Conservation (phyloP, 2,329 filamentous ascomycete species). For the Didymella sp. region DNA sequence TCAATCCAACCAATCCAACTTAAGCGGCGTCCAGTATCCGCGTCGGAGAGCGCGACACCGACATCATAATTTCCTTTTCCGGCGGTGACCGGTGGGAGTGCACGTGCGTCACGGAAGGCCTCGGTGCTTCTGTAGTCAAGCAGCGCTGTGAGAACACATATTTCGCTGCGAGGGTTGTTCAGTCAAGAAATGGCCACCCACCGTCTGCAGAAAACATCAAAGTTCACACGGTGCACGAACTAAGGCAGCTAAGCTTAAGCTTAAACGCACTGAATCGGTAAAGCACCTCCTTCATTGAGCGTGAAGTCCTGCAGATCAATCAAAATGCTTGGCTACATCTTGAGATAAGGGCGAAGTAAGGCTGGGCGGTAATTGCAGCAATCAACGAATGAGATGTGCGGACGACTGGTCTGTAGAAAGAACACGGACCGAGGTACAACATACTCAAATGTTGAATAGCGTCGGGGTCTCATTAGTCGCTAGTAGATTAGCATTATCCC, state of each 20-base stretch:
- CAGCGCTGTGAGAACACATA: background rate
- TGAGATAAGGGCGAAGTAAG: constrained; percentile 33
- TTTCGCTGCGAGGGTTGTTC: background rate
- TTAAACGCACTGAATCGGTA: constrained; percentile 40
- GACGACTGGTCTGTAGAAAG: background rate
- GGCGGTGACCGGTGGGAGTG: background rate
- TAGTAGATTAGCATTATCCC: background rate
- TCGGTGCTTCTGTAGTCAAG: background rate
- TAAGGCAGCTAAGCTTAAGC: constrained; percentile 43
- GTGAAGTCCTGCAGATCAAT: constrained; percentile 38
- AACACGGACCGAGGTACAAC: background rate
- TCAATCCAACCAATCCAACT: constrained; percentile 8
- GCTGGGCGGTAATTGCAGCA: background rate
- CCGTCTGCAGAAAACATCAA: background rate
- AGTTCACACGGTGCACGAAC: constrained; percentile 28
- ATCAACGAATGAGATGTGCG: background rate
- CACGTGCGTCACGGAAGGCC: background rate
- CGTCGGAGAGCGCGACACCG: background rate
- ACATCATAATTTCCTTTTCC: constrained; percentile 12
- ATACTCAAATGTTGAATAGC: background rate
- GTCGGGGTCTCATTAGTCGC: background rate
- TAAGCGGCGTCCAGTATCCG: background rate
- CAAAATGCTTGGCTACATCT: constrained; percentile 32
- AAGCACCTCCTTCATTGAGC: constrained; percentile 42
- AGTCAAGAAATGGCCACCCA: background rate